A percentile compares a stretch with the other conserved stretches of the same genome.
Conservation (phyloP, 228 moss, liverwort and hornwort species). For the Sphagnum fallax region DNA sequence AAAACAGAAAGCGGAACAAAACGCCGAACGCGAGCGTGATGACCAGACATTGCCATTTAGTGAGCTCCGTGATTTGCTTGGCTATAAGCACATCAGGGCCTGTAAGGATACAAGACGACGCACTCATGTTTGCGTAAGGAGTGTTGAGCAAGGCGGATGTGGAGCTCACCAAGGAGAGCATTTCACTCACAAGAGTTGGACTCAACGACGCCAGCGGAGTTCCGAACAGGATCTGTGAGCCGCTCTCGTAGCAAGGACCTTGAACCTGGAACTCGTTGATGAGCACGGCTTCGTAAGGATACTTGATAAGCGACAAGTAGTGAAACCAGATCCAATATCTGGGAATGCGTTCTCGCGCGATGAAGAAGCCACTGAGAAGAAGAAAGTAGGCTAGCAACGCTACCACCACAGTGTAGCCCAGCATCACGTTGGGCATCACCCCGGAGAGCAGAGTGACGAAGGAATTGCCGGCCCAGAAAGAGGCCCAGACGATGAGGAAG, state of each 20-base stretch:
- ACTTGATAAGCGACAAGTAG: slow-evolving; percentile 83
- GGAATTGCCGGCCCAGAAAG: slow-evolving; percentile 83
- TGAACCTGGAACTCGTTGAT: slow-evolving; percentile 70
- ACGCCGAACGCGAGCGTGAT: slow-evolving; percentile 64
- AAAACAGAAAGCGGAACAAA: slow-evolving; percentile 65
- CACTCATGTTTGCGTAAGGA: slow-evolving; percentile 16
- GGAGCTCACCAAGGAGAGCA: slow-evolving; percentile 22
- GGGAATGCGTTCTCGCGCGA: slow-evolving; percentile 68
- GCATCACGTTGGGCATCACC: slow-evolving; percentile 81
- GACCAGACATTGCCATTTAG: slow-evolving; percentile 61
- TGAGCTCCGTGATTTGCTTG: slow-evolving; percentile 35
- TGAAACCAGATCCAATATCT: slow-evolving; percentile 92
- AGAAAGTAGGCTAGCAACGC: slow-evolving; percentile 78
- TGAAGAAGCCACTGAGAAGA: slow-evolving; percentile 70
- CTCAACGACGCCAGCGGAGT: slow-evolving; percentile 46
- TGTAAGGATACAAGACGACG: slow-evolving; percentile 34
- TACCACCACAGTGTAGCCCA: slow-evolving; percentile 73
- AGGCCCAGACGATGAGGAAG: slow-evolving; percentile 73
- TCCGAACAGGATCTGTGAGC: slow-evolving; percentile 50
- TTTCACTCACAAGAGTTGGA: slow-evolving; percentile 26
- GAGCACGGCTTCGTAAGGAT: slow-evolving; percentile 77
- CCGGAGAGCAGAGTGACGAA: slow-evolving; percentile 77
- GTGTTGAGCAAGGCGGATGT: slow-evolving; percentile 17
- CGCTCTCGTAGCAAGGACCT: slow-evolving; percentile 58
- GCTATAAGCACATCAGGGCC: slow-evolving; percentile 39